Percentiles rank a stretch among this genome's conserved stretches.
These are phyloP conservation scores for Glycine tomentella DNA, from an alignment of 306 rosid species.

Conservation along the genomic window DNA sequence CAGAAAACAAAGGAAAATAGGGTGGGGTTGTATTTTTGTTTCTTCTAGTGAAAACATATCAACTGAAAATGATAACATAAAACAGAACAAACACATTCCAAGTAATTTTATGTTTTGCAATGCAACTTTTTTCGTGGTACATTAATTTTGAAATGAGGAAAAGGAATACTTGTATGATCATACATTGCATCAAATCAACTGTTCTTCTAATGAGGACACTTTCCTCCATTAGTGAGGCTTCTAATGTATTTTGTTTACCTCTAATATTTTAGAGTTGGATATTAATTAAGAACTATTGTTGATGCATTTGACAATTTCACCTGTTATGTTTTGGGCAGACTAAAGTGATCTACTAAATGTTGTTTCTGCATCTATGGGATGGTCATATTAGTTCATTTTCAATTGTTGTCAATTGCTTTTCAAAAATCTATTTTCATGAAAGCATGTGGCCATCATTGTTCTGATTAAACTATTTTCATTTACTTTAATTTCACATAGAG, in stretches of 20 bases:
- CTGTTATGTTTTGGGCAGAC: not conserved
- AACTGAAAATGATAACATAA: not conserved
- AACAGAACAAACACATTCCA: not conserved
- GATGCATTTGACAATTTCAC: not conserved
- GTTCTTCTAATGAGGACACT: not conserved
- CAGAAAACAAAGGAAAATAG: not conserved
- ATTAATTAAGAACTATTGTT: not conserved
- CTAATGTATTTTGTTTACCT: constrained; percentile 1
- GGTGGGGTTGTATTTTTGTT: not conserved
- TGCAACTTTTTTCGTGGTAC: not conserved
- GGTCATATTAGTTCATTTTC: not conserved
- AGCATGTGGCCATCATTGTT: not conserved
- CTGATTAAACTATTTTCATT: not conserved
- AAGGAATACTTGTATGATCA: constrained; percentile 1
- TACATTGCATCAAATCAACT: not conserved
- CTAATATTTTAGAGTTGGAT: not conserved
- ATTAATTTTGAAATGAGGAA: not conserved
- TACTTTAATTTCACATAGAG: constrained; percentile 12
- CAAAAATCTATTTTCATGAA: constrained; percentile 4
- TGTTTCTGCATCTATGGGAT: not conserved
- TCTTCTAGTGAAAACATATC: too few relatives aligned
- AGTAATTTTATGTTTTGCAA: not conserved
- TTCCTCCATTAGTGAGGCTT: constrained; percentile 19
- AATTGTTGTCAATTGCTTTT: not conserved
- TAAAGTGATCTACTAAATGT: not conserved